These are phyloP conservation scores for Whalleya microplaca DNA, from an alignment of 2,329 filamentous ascomycete species.

Conservation along the genomic window DNA sequence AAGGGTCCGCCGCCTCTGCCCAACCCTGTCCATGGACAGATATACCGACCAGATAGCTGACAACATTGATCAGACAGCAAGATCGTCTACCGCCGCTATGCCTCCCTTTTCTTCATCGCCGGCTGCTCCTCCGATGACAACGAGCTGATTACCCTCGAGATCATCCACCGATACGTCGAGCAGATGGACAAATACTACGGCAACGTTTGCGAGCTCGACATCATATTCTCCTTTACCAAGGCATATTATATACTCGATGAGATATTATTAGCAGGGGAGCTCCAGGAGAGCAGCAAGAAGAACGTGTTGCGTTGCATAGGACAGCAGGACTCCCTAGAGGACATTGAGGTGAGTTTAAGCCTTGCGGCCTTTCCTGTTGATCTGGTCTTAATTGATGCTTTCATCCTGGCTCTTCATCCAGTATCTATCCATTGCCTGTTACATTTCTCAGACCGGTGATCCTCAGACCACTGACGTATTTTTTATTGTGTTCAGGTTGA, in stretches of 20 bases:
- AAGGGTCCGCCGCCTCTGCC: conserved; percentile 67
- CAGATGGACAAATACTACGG: conserved; percentile 99
- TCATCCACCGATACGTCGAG: conserved; percentile 98
- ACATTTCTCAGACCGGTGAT: conserved; percentile 12
- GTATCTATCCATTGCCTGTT: conserved; percentile 5
- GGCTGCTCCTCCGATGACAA: conserved; percentile 97
- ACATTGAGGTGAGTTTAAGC: conserved; percentile 92
- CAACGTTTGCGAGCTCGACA: conserved; percentile 98
- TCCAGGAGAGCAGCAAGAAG: conserved; percentile 99
- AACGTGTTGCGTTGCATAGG: conserved; percentile 95
- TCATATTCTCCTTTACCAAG: conserved; percentile 99
- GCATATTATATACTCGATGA: conserved; percentile 99
- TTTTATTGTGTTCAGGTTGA: conserved; percentile 68
- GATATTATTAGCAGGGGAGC: conserved; percentile 89
- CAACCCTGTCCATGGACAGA: neutral
- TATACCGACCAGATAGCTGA: conserved; percentile 1
- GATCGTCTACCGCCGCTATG: conserved; percentile 97
- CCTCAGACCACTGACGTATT: conserved; percentile 54
- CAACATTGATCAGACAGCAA: conserved; percentile 74
- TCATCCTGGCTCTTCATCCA: conserved; percentile 27
- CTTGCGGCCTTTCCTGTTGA: conserved; percentile 10
- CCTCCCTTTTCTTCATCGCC: conserved; percentile 98
- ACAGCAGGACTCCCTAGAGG: conserved; percentile 95
- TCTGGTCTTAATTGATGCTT: conserved; percentile 3
- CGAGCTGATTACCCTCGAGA: conserved; percentile 95